These are phyloP conservation scores for Paecilomyces fulvus DNA, from an alignment of 2,329 filamentous ascomycete genomes.

Conservation along the genomic window DNA sequence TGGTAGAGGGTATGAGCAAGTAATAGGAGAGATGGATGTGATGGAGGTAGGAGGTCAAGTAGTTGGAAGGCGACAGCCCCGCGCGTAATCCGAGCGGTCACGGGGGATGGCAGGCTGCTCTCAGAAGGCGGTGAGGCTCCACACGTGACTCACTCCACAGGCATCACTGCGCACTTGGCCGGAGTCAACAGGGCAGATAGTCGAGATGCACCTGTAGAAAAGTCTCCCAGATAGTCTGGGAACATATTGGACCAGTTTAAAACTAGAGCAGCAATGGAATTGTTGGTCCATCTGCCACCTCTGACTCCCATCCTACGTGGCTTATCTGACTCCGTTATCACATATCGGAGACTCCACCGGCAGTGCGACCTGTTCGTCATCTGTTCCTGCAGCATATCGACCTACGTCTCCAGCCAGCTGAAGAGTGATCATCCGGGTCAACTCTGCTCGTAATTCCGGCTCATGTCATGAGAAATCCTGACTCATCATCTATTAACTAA, in stretches of 20 bases:
- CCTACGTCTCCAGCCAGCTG: neutral
- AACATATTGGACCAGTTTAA: neutral
- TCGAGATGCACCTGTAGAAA: neutral
- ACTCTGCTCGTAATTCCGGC: neutral
- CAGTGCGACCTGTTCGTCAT: neutral
- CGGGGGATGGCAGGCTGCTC: neutral
- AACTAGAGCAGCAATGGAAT: neutral
- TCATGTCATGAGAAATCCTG: neutral
- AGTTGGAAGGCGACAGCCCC: slow-evolving; percentile 6
- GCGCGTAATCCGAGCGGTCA: slow-evolving; percentile 5
- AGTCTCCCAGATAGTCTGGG: neutral
- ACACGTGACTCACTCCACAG: slow-evolving; percentile 1
- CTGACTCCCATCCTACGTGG: neutral
- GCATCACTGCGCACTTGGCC: neutral
- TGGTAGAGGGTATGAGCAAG: neutral
- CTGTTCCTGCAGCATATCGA: neutral
- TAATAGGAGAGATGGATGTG: slow-evolving; percentile 1
- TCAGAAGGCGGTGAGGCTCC: slow-evolving; percentile 14
- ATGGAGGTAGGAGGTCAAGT: slow-evolving; percentile 5
- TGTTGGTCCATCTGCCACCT: neutral
- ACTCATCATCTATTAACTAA: neutral
- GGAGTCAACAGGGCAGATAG: neutral
- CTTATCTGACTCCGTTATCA: neutral
- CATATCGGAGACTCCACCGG: neutral
- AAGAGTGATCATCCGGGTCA: neutral